Percentiles rank a stretch among this genome's conserved stretches.
These are phyloP conservation scores for Coemansia sp. DNA, from an alignment of 192 early-diverging fungal genomes.

Conservation along the genomic window DNA sequence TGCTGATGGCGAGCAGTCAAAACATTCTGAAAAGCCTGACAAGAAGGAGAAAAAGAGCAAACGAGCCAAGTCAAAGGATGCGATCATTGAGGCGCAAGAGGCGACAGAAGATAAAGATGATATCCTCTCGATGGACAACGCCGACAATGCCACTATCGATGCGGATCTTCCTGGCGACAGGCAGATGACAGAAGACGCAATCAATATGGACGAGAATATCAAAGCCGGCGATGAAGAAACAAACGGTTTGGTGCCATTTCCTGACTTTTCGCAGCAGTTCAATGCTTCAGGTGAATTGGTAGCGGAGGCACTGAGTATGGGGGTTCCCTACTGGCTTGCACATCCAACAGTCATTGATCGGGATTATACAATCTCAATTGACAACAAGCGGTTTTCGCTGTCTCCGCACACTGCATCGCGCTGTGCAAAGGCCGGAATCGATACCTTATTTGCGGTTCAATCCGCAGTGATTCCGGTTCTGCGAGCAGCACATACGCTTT, in stretches of 20 bases:
- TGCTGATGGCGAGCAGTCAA: constrained; percentile 10
- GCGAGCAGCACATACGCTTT: constrained; percentile 63
- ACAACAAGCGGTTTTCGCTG: constrained; percentile 60
- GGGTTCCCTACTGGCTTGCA: constrained; percentile 88
- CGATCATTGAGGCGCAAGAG: neutral
- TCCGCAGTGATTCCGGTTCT: constrained; percentile 82
- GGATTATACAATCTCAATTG: constrained; percentile 52
- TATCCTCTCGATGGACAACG: neutral
- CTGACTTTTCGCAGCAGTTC: constrained; percentile 48
- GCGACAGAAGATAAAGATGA: neutral
- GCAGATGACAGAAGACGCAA: neutral
- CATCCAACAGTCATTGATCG: constrained; percentile 76
- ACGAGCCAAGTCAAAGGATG: constrained; percentile 7
- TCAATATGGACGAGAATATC: constrained; percentile 1
- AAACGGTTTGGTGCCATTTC: constrained; percentile 44
- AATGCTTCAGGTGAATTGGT: constrained; percentile 23
- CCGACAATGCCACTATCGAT: neutral
- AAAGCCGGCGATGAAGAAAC: constrained; percentile 4
- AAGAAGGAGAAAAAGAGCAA: constrained; percentile 41
- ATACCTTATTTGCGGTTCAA: constrained; percentile 88
- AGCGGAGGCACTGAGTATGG: constrained; percentile 56
- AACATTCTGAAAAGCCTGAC: constrained; percentile 29
- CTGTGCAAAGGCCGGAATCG: constrained; percentile 65
- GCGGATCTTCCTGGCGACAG: neutral
- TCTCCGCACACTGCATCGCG: constrained; percentile 63